Percentiles rank a stretch among this genome's conserved stretches.
Evolutionary conservation across 2,329 filamentous ascomycete genomes (phyloP).

Genomic region (Davidsoniella australis): DNA sequence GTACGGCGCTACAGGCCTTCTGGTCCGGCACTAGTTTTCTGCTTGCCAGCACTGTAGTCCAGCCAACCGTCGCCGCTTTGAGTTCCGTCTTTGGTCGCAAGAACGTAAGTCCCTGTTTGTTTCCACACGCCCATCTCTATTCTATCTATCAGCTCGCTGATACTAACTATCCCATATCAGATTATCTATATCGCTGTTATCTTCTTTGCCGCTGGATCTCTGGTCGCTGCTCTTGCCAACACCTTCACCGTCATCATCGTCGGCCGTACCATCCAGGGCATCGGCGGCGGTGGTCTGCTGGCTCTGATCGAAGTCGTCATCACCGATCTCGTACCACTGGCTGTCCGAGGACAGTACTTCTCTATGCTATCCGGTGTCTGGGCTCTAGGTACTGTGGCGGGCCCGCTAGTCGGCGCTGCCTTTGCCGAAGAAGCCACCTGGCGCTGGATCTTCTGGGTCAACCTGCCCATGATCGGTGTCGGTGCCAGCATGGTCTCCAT

Average conservation of each 20-base stretch:
- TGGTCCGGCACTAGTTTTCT: conserved; percentile 58
- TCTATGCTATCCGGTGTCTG: conserved; percentile 27
- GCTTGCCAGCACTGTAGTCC: conserved; percentile 44
- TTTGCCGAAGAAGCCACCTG: conserved; percentile 16
- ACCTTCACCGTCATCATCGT: conserved; percentile 19
- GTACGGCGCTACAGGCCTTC: conserved; percentile 44
- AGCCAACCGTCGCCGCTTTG: conserved; percentile 28
- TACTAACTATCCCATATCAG: conserved; percentile 7
- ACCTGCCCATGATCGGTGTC: conserved; percentile 19
- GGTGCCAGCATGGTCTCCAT: conserved; percentile 15
- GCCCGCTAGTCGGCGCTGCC: conserved; percentile 17
- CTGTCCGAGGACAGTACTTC: conserved; percentile 25
- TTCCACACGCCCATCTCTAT: no score
- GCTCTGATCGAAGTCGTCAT: conserved; percentile 21
- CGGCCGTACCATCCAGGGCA: conserved; percentile 22
- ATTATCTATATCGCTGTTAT: conserved; percentile 17
- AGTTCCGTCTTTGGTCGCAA: conserved; percentile 23
- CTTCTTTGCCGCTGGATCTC: conserved; percentile 25
- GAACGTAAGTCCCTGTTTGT: conserved; percentile 4
- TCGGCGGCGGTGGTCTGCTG: conserved; percentile 21
- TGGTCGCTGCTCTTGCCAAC: conserved; percentile 21
- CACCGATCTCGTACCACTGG: conserved; percentile 24
- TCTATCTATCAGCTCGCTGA: background rate
- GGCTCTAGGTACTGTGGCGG: conserved; percentile 33
- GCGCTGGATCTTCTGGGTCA: conserved; percentile 23